Percentiles rank a stretch among this genome's conserved stretches.
phyloP scores from a whole-genome alignment of 345 rosid species.

The Trapa incisa region DNA sequence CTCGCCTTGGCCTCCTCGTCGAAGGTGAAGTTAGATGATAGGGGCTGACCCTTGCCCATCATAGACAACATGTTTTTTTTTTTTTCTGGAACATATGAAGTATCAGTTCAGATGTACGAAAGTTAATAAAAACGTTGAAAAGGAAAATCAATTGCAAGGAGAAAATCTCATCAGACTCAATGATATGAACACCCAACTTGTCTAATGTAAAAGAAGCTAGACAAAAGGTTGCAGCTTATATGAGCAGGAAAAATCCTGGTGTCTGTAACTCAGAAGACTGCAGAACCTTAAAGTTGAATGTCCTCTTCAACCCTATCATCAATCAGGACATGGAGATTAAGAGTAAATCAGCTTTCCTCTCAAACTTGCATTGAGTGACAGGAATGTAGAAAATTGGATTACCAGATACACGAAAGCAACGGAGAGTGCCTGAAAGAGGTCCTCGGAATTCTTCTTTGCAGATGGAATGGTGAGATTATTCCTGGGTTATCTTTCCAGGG shows the following conservation, averaged over 20 bases:
- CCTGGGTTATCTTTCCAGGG: no score
- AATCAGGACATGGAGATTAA: background rate
- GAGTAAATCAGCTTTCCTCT: background rate
- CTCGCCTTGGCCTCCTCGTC: constrained; percentile 22
- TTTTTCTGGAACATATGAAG: constrained; percentile 2
- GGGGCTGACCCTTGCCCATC: constrained; percentile 28
- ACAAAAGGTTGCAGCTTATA: background rate
- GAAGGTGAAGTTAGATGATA: constrained; percentile 34
- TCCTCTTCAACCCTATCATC: background rate
- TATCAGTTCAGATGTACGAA: background rate
- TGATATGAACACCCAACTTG: no score
- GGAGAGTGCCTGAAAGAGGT: no score
- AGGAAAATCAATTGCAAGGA: background rate
- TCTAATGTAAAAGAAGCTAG: background rate
- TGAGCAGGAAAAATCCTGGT: background rate
- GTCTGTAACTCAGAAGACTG: background rate
- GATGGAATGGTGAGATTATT: no score
- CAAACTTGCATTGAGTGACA: no score
- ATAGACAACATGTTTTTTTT: constrained; percentile 26
- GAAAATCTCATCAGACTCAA: background rate
- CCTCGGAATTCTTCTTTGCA: no score
- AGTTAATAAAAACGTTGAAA: background rate
- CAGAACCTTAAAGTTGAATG: background rate
- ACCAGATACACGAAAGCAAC: no score
- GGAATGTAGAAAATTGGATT: no score